A percentile compares a stretch with the other conserved stretches of the same genome.
Conservation (phyloP, 2,329 filamentous ascomycete species). For the Erysiphe pisi region DNA sequence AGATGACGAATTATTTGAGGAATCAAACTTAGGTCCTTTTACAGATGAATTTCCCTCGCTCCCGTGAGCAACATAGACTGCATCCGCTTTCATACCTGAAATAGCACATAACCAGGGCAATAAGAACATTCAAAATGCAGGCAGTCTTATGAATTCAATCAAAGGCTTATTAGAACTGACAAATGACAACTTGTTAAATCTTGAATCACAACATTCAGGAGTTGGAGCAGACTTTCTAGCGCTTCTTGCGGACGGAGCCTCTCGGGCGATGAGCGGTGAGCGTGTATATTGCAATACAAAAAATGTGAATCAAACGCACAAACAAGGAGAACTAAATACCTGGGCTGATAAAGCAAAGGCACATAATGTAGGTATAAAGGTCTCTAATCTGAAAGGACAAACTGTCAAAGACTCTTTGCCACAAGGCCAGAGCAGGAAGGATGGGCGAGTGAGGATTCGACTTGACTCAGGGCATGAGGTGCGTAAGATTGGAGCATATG, state of each 20-base stretch:
- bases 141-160: no score
- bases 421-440: neutral
- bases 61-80: no score
- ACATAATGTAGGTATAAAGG: neutral
- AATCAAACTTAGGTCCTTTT: no score
- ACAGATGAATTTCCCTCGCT: no score
- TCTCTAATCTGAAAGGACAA: neutral
- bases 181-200: no score
- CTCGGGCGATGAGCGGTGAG: neutral
- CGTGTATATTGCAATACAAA: neutral
- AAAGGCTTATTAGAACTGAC: no score
- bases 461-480: neutral
- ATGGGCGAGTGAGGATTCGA: neutral
- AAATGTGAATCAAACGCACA: neutral
- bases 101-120: no score
- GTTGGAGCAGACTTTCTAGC: neutral
- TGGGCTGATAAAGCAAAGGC: neutral
- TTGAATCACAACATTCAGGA: no score
- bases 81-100: no score
- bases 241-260: neutral
- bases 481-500: neutral
- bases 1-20: no score
- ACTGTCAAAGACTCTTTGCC: neutral
- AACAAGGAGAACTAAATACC: neutral
- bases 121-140: no score